Base-by-base conservation (phyloP, 1,284 basidiomycete species). In the Neotropicomus parvogracilis region DNA sequence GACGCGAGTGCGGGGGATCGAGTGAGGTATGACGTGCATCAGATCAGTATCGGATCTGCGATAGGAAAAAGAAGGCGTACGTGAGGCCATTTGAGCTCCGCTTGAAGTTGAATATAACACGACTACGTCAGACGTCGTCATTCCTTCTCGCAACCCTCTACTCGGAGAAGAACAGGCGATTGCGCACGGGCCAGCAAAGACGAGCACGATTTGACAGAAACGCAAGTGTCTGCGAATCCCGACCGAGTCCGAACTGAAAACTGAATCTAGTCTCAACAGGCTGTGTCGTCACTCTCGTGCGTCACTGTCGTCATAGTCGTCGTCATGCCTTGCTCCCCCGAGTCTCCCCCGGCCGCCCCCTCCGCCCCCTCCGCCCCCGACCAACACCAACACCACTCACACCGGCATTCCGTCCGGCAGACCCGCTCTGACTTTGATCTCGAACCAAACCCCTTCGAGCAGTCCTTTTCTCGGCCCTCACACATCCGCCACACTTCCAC, bases 381-480 rank as follows among this genome's bases (percentile, higher is more conserved):
- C 4, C 45, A 26, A 8, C 45, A 28, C 2, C 53, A 50, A 0
- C 53, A 45, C 2, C 54, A 58, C 5, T 56, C 57, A 0, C 60
- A 40, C 6, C 66, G 59, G 33, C 59, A 65, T 1, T 33, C 55
- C 13, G 48, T 55, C n/a, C 62, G 64, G 44, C 74, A 75, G 56
- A 78, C 74, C 21, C 78, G 81, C 57, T 76, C 75, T 37, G 84
- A 83, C 64, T 85, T 89, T 66, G 83, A 88, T 65, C 81, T 92
- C 50, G 95, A 98, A 67, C 91, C 91, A 13, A 98, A 98, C 65
- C 95, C 95, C 0, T 98, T 97, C 64, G 95, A 98, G 65, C 89
- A 93, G 69, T 95, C 91, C 44, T 98, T 97, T 17, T 72, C 79
- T 32, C 70, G 75, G 59, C 76, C 78, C 31, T 71, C 73, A 33